These are phyloP conservation scores for Stygiomarasmius scandens DNA, from an alignment of 1,284 basidiomycete species.

Conservation along the genomic window DNA sequence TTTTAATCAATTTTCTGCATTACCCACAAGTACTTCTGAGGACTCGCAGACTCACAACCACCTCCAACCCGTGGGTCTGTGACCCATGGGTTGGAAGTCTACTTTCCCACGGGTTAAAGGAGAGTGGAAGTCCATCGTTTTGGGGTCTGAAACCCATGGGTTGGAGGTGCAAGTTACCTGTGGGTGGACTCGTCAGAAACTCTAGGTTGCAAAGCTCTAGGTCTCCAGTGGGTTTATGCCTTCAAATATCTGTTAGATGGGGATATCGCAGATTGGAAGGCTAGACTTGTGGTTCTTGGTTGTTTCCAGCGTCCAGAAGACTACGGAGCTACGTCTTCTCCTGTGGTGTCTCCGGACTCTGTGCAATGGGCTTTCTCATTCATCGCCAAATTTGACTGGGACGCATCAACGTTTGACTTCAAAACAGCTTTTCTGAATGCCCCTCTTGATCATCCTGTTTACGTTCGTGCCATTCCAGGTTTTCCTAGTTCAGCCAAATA, in stretches of 20 bases:
- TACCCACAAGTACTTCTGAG: too few species aligned
- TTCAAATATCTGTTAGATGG: conserved; percentile 2
- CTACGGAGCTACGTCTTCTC: background rate
- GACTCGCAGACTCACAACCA: too few species aligned
- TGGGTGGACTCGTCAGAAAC: too few species aligned
- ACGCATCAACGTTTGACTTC: conserved; percentile 24
- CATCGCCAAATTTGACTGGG: background rate
- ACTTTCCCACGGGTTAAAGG: too few species aligned
- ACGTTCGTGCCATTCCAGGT: conserved; percentile 31
- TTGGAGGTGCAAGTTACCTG: too few species aligned
- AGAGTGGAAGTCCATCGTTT: too few species aligned
- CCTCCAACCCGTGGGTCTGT: too few species aligned
- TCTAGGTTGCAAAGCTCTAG: background rate
- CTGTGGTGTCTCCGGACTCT: background rate
- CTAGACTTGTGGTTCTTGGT: conserved; percentile 3
- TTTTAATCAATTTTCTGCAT: too few species aligned
- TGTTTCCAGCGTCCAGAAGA: background rate
- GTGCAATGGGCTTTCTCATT: background rate
- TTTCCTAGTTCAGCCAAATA: conserved; percentile 16
- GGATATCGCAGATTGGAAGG: background rate
- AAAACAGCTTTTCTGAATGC: conserved; percentile 36
- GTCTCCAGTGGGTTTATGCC: conserved; percentile 6
- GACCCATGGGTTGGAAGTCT: too few species aligned
- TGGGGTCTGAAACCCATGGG: too few species aligned
- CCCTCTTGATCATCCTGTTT: conserved; percentile 28